These are phyloP conservation scores for Taxawa tesnikishii DNA, from an alignment of 2,329 filamentous ascomycete species.

Conservation along the genomic window DNA sequence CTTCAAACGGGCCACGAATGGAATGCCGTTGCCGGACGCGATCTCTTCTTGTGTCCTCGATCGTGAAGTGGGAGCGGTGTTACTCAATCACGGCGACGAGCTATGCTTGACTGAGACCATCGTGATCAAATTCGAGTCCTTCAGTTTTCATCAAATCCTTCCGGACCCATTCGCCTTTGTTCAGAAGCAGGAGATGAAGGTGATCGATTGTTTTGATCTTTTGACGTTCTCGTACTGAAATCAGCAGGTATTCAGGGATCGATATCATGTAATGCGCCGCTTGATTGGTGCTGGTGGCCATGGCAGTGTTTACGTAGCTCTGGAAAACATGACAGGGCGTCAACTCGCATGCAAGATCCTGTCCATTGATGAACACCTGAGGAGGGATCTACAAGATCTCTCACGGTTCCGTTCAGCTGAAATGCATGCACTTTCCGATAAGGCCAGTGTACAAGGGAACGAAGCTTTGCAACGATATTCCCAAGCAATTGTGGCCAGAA, in stretches of 20 bases:
- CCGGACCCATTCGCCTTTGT: neutral
- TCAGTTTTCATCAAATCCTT: neutral
- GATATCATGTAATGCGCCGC: slow-evolving; percentile 37
- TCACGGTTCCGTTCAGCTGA: too few species aligned
- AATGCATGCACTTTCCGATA: too few species aligned
- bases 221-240: too few species aligned
- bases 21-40: slow-evolving; percentile 9
- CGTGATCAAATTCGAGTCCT: neutral
- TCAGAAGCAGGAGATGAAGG: neutral
- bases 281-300: slow-evolving; percentile 42
- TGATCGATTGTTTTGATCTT: too few species aligned
- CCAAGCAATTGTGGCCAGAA: neutral
- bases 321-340: slow-evolving; percentile 37
- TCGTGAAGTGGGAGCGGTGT: slow-evolving; percentile 21
- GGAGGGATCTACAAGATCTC: too few species aligned
- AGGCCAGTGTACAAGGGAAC: too few species aligned
- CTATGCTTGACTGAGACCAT: slow-evolving; percentile 20
- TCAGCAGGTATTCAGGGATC: slow-evolving; percentile 28
- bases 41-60: slow-evolving; percentile 15
- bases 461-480: too few species aligned
- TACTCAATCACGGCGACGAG: slow-evolving; percentile 31
- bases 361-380: slow-evolving; percentile 31
- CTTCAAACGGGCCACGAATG: slow-evolving; percentile 18
- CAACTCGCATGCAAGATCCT: slow-evolving; percentile 62
- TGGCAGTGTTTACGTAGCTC: slow-evolving; percentile 42